phyloP scores from a whole-genome alignment of 371 early-diverging fungal species.

The Choanephora cucurbitarum region DNA sequence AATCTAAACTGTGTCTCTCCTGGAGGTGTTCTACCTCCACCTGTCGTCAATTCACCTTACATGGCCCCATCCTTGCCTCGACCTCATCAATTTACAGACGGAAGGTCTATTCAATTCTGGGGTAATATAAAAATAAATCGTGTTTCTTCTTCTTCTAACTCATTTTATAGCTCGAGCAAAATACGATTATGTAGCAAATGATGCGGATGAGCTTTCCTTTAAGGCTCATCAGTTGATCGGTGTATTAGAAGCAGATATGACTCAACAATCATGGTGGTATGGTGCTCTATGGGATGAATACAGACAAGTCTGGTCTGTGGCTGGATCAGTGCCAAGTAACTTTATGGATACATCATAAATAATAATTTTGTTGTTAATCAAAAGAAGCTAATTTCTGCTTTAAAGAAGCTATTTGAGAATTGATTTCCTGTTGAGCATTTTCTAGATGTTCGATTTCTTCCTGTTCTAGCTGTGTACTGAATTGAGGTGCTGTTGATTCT shows the following conservation, averaged over 20 bases:
- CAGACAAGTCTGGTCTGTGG: conserved; percentile 17
- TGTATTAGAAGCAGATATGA: conserved; percentile 17
- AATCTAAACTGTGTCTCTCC: conserved; percentile 9
- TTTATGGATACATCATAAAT: conserved; percentile 14
- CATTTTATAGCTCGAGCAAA: conserved; percentile 34
- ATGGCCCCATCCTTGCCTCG: conserved; percentile 1
- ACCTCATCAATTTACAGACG: conserved; percentile 32
- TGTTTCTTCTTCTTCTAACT: background rate
- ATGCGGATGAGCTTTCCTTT: conserved; percentile 35
- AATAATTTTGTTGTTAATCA: conserved; percentile 12
- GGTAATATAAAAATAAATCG: conserved; percentile 25
- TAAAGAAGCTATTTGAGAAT: conserved; percentile 58
- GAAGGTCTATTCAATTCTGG: conserved; percentile 40
- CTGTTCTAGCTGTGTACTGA: conserved; percentile 64
- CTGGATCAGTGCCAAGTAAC: conserved; percentile 23
- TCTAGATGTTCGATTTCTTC: conserved; percentile 67
- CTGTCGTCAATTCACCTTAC: background rate
- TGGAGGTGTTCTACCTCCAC: conserved; percentile 16
- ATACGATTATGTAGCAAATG: conserved; percentile 37
- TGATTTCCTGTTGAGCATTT: conserved; percentile 60
- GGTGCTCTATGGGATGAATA: conserved; percentile 24
- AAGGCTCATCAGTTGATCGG: conserved; percentile 20
- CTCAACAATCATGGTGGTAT: conserved; percentile 23
- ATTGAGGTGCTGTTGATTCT: conserved; percentile 38
- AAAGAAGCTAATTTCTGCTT: conserved; percentile 47